Base-by-base conservation (phyloP, 2,329 filamentous ascomycete species). In the Curvularia sp. region DNA sequence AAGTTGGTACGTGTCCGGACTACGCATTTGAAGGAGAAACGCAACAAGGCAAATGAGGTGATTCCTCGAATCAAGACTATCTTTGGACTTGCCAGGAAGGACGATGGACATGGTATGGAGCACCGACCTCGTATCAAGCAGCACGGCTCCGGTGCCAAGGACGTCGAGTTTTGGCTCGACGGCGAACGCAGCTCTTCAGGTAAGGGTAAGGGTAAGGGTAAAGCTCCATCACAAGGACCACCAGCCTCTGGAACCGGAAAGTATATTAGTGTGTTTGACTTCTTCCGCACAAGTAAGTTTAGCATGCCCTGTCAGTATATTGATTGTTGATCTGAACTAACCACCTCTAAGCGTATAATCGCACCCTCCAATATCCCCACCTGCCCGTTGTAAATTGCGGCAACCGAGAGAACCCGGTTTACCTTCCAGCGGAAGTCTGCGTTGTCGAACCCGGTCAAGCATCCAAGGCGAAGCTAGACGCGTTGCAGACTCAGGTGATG, bases 21-120 rank as follows among this genome's bases (percentile, higher is more conserved):
- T 0, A 77, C 66, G 1, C 78, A 81, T 48, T 63, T 80, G 2
- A 56, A 58, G 1, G 69, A 71, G 41, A 74, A 63, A 46, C 70
- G 64, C 9, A 77, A 79, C 63, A 77, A 70, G 48, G 60, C 59
- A 1, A 53, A 68, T 6, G 57, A 74, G 57, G 67, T 69, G 1
- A 74, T 81, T n/a, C 60, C 61, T 2, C 68, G 75, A 3, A 41
- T 73, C 45, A 81, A 78, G 69, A 78, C 76, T 0, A 77, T 81
- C 3, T 64, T 63, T 5, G 75, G 70, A 0, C 64, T 81, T 19
- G 78, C 79, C 5, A 76, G 57, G n/a, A 63, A 57, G 23, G 67
- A 74, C 8, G 78, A 81, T 50, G 77, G 78, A 0, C 61, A 68
- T 9, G 49, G 59, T 0, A 49, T 70, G n/a, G 53, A 18, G 10